Base-by-base conservation (phyloP, 176 grass and related monocot species). In the Triticum urartu region DNA sequence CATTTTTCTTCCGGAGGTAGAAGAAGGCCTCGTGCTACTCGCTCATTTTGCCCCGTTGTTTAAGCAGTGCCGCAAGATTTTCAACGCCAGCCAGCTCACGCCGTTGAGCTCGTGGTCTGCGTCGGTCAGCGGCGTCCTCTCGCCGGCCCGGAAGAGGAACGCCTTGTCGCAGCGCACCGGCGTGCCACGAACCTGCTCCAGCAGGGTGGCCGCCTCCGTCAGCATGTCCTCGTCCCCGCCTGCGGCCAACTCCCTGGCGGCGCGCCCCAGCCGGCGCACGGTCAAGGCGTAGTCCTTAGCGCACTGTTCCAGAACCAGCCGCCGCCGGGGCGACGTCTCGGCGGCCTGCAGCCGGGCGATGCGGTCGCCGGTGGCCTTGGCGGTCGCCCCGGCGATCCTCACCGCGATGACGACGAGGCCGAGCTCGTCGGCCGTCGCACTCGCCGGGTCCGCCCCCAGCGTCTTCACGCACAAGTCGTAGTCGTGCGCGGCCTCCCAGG, bases 391-490 rank as follows among this genome's bases (percentile, higher is more conserved):
- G 22, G 84, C 91, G 0, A 38, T 3, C 12, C 20, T 76, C 12
- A 50, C 54, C 24, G 89, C 84, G 28, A 86, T 45, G 22, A 4
- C 18, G 20, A 84, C 87, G 2, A 95, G 94, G 9, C 61, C 64
- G 9, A 10, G 26, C 45, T 28, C 66, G 61, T 83, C 77, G 15
- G 26, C 67, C 0, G 21, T 15, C 18, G 87, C 63, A 34, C 62
- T 85, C 11, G 40, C 59, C 2, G 20, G 25, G 26, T 77, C 87
- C 12, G 58, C 9, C 24, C 25, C 24, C 40, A 93, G 80, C 2
- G 84, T 89, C 39, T 18, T 62, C 9, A 85, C 1, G 79, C 91
- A 95, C 39, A 83, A 90, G 25, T 81, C 76, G 59, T 91, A 77
- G 70, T 64, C 76, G 59, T 88, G 72, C 32, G 48, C 54, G 6